phyloP scores from a whole-genome alignment of 225 moss, liverwort and hornwort species.

The Lunularia cruciata region DNA sequence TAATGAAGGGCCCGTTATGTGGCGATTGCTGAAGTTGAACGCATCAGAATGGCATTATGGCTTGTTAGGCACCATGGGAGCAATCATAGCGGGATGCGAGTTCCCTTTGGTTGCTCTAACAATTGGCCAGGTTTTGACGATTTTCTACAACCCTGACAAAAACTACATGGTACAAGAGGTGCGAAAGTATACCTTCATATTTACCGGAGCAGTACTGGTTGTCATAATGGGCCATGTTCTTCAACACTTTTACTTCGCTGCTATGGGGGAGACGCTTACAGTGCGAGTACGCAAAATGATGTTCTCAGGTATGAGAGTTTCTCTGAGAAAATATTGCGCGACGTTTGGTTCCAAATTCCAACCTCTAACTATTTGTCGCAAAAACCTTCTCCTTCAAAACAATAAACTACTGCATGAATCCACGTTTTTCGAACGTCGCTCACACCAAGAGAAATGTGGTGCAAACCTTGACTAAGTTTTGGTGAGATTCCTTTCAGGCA shows the following conservation, averaged over 20 bases:
- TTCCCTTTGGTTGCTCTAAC: conserved; percentile 85
- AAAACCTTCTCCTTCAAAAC: no score
- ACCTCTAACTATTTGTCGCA: no score
- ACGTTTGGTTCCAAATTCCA: no score
- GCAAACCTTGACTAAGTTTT: conserved; percentile 13
- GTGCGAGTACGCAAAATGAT: conserved; percentile 75
- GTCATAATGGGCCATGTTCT: conserved; percentile 76
- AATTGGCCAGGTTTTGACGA: conserved; percentile 83
- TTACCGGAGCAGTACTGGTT: conserved; percentile 72
- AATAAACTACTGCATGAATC: no score
- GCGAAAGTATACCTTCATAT: conserved; percentile 73
- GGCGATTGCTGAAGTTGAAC: conserved; percentile 78
- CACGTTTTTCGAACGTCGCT: no score
- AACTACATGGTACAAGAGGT: conserved; percentile 72
- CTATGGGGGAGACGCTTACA: conserved; percentile 90
- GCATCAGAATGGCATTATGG: conserved; percentile 93
- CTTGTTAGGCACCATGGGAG: conserved; percentile 78
- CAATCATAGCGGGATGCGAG: conserved; percentile 88
- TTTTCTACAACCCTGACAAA: conserved; percentile 76
- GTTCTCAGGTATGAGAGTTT: conserved; percentile 63
- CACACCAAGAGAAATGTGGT: background rate
- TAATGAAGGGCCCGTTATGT: conserved; percentile 45
- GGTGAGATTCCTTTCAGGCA: conserved; percentile 47
- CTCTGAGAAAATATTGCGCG: no score
- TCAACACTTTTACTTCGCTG: conserved; percentile 88